Percentiles rank a stretch among this genome's conserved stretches.
Conservation (phyloP, 495 filamentous ascomycete species). For the Penicillium goetzii region DNA sequence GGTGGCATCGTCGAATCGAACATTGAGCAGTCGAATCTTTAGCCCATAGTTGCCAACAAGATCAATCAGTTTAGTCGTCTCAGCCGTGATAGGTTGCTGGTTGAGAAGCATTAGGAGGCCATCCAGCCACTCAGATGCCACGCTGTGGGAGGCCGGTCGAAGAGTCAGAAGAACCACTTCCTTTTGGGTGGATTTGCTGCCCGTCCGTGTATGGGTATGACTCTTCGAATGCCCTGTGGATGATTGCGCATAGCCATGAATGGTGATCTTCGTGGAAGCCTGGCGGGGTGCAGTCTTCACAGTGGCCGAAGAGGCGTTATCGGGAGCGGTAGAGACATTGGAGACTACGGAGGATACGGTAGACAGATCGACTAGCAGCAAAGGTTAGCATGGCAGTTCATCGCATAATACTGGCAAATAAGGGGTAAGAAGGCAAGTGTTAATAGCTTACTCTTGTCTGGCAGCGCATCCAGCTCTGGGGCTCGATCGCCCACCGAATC, state of each 20-base stretch:
- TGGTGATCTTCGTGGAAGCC: conserved; percentile 87
- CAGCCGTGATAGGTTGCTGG: conserved; percentile 94
- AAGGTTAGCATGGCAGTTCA: conserved; percentile 19
- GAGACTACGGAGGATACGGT: conserved; percentile 90
- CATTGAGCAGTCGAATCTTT: conserved; percentile 91
- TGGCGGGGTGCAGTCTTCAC: conserved; percentile 52
- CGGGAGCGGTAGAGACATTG: conserved; percentile 70
- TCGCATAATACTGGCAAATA: not conserved
- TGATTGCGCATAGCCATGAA: conserved; percentile 67
- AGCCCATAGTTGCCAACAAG: conserved; percentile 87
- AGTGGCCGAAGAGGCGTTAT: conserved; percentile 58
- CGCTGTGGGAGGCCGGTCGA: conserved; percentile 76
- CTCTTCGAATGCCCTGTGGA: conserved; percentile 33
- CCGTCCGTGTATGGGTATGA: conserved; percentile 38
- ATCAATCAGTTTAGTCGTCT: conserved; percentile 85
- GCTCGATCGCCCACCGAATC: conserved; percentile 62
- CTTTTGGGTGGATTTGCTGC: conserved; percentile 46
- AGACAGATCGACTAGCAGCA: conserved; percentile 72
- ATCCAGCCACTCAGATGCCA: conserved; percentile 96
- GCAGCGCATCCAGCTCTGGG: conserved; percentile 73
- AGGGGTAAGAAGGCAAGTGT: not conserved
- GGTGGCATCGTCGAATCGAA: conserved; percentile 75
- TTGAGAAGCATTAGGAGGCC: conserved; percentile 93
- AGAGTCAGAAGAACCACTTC: conserved; percentile 75
- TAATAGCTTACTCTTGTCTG: conserved; percentile 66